Conservation (phyloP, 768 basidiomycete genomes). For the Leccinum subgranulosum region DNA sequence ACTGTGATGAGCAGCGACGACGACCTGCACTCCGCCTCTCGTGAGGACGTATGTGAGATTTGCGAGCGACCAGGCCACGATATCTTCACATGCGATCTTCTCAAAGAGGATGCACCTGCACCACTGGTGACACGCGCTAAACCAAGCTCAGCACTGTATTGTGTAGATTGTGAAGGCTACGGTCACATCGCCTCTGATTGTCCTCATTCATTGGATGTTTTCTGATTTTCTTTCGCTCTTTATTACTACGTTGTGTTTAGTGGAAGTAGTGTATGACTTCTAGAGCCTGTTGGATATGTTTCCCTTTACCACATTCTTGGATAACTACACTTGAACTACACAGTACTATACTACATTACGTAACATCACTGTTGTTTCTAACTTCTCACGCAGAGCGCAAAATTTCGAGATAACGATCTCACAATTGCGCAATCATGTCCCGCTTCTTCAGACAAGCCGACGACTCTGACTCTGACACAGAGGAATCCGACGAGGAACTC, state of each 20-base stretch:
- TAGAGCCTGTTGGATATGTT: conserved; percentile 14
- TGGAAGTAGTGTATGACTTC: conserved; percentile 18
- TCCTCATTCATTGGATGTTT: conserved; percentile 84
- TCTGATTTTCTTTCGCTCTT: conserved; percentile 41
- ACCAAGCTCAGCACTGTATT: conserved; percentile 46
- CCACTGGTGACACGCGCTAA: conserved; percentile 18
- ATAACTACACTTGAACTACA: not conserved
- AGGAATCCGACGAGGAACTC: conserved; percentile 70
- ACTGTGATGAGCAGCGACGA: conserved; percentile 25
- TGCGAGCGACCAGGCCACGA: conserved; percentile 86
- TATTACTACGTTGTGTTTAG: conserved; percentile 4
- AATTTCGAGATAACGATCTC: conserved; percentile 30
- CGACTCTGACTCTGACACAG: conserved; percentile 75
- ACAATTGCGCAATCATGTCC: conserved; percentile 52
- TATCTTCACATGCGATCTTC: conserved; percentile 77
- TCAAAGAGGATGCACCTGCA: conserved; percentile 51
- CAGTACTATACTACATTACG: conserved; percentile 7
- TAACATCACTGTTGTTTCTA: conserved; percentile 16
- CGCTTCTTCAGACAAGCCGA: conserved; percentile 86
- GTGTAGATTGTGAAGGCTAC: conserved; percentile 81
- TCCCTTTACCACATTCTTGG: not conserved
- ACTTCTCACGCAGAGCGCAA: conserved; percentile 19
- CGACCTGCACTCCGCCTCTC: conserved; percentile 18
- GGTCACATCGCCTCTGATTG: conserved; percentile 78
- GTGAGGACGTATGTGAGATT: conserved; percentile 71